phyloP scores from a whole-genome alignment of 495 filamentous ascomycete genomes.

The Zalerion maritima region DNA sequence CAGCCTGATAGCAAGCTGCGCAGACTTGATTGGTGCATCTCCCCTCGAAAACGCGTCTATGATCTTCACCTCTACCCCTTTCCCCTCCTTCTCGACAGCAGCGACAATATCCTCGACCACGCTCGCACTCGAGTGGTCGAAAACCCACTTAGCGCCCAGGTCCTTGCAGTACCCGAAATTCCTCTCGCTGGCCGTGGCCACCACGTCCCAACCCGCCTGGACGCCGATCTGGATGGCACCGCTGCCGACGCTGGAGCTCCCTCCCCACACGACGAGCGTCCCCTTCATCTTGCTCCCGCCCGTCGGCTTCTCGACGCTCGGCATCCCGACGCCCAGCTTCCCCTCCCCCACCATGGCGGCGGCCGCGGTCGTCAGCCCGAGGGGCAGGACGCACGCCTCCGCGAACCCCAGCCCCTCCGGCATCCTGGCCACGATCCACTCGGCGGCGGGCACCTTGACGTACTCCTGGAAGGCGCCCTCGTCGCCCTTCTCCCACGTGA shows the following conservation, averaged over 20 bases:
- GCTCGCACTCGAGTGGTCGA: conserved; percentile 37
- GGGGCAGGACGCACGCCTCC: conserved; percentile 31
- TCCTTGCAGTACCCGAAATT: conserved; percentile 38
- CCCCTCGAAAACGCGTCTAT: conserved; percentile 7
- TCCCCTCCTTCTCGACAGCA: conserved; percentile 14
- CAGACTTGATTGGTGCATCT: conserved; percentile 4
- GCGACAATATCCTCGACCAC: conserved; percentile 17
- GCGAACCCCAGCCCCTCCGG: conserved; percentile 27
- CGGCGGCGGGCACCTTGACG: conserved; percentile 15
- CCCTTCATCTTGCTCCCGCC: no score
- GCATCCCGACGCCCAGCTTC: conserved; percentile 18
- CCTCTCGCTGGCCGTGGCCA: conserved; percentile 35
- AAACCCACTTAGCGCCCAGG: conserved; percentile 40
- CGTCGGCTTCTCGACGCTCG: conserved; percentile 12
- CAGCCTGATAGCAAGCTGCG: conserved; percentile 8
- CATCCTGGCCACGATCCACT: conserved; percentile 18
- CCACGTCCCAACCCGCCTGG: conserved; percentile 43
- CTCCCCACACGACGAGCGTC: conserved; percentile 46
- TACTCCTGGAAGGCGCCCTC: conserved; percentile 25
- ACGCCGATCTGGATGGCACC: conserved; percentile 47
- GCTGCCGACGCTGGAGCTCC: conserved; percentile 41
- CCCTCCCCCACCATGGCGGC: conserved; percentile 26
- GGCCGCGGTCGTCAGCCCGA: conserved; percentile 32
- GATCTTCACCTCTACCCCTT: conserved; percentile 6
- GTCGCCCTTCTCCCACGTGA: conserved; percentile 6